Evolutionary conservation across 305 asterid species (phyloP), one percentile per base, ranked within the genome.

Genomic region (Solanum chacoense): DNA sequence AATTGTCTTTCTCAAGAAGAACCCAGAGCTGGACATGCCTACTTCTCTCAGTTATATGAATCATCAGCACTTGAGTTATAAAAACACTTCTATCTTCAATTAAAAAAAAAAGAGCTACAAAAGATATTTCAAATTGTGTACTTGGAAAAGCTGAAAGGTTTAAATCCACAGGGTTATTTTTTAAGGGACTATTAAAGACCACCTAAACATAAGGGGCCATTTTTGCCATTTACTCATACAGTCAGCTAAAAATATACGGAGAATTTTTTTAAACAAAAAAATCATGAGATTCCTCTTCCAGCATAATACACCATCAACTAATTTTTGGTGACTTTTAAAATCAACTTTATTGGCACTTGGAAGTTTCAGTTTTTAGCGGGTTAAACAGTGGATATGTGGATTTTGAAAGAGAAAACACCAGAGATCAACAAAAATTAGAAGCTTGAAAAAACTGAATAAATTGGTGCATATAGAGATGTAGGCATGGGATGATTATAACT

Each of bases 401-500:
- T 63, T 55, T 63, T 63, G 71, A 63, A 31, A 28, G 8, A 32
- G 87, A 55, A 11, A 84, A 84, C 72, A 83, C 3, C 65, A 71
- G 18, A 67, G 24, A 42, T 42, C 31, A 69, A 72, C 86, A 78
- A 32, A 36, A 88, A 18, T 22, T 55, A 84, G 87, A 84, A 89
- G 78, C 35, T 50, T 40, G 38, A 67, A 65, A 50, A 55, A 16
- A 34, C 18, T 87, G 78, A 75, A 74, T 32, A 38, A 29, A 85
- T 31, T n/a, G 38, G 75, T 75, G 29, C 83, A 37, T 80, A 35
- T 81, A 90, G 88, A 86, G 28, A 55, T 88, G 78, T 78, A 45
- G 87, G 77, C 40, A 38, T 67, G 75, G 24, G 88, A 55, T 87
- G 88, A 88, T 76, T 85, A 45, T 67, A 89, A 59, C 93, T 93